These are phyloP conservation scores for Trichoderma guizhouense DNA, from an alignment of 2,329 filamentous ascomycete species.

Conservation along the genomic window DNA sequence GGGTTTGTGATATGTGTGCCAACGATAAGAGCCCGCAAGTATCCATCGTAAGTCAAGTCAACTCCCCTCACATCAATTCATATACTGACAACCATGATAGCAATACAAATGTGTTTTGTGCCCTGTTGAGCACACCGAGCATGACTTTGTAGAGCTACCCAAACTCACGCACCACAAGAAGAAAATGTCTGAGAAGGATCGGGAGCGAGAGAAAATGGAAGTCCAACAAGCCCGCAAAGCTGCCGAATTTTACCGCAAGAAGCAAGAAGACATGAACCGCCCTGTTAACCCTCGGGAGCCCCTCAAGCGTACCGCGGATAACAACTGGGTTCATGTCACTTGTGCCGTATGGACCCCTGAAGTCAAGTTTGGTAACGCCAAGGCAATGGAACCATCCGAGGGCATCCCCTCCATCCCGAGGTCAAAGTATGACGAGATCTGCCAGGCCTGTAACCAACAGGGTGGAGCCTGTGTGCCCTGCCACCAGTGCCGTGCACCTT, in stretches of 20 bases:
- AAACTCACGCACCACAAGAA: slow-evolving; percentile 61
- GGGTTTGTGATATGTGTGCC: slow-evolving; percentile 92
- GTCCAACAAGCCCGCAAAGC: slow-evolving; percentile 77
- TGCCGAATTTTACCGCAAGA: slow-evolving; percentile 76
- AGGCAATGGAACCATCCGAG: slow-evolving; percentile 79
- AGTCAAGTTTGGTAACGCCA: slow-evolving; percentile 85
- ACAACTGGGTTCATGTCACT: slow-evolving; percentile 96
- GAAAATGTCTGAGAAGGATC: slow-evolving; percentile 84
- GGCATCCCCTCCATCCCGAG: slow-evolving; percentile 80
- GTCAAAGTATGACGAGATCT: slow-evolving; percentile 69
- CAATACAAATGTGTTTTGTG: slow-evolving; percentile 92
- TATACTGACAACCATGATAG: slow-evolving; percentile 39
- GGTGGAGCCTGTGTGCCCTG: slow-evolving; percentile 80
- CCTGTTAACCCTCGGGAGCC: slow-evolving; percentile 83
- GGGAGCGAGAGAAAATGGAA: slow-evolving; percentile 82
- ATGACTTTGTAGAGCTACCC: slow-evolving; percentile 75
- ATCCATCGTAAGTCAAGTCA: slow-evolving; percentile 68
- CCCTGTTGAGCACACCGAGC: slow-evolving; percentile 74
- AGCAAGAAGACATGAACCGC: slow-evolving; percentile 79
- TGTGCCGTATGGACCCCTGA: slow-evolving; percentile 92
- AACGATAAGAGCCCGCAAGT: slow-evolving; percentile 91
- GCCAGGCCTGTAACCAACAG: slow-evolving; percentile 76
- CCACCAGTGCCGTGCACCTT: slow-evolving; percentile 62
- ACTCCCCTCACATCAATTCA: not conserved
- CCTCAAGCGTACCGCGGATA: slow-evolving; percentile 88